Evolutionary conservation across 2,329 filamentous ascomycete species (phyloP), one percentile per base, ranked within the genome.

Genomic region (Aspergillus thermomutatus): DNA sequence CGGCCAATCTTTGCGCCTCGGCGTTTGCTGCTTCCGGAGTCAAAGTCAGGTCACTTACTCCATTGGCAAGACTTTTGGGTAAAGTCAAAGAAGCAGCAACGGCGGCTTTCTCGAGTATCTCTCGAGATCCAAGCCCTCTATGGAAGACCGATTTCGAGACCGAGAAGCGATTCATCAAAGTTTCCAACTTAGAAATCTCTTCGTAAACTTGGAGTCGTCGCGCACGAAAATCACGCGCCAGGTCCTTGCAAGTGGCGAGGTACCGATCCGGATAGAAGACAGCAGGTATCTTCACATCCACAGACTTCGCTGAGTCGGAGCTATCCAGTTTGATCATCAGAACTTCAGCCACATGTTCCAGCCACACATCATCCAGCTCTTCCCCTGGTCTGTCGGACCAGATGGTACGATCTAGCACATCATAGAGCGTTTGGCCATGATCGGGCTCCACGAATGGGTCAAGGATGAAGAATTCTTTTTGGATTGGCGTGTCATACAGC

Each of bases 211-310:
- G 65, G 7, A 76, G 65, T 59, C 73, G 70, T 28, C 68, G 69
- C 7, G 61, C 57, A 31, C 81, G 79, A 56, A 85, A 77, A 8
- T 77, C 73, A 46, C 75, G 75, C 17, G 81, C 77, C 9, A 76
- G 65, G 1, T 75, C 74, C 54, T 77, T 75, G 57, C 81, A 83
- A 59, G 77, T 73, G 50, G 81, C 75, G 48, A 86, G 72, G 66
- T 87, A 88, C 48, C 84, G 79, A 69, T 87, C 85, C 4, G 82
- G 77, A 60, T 84, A 85, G 64, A 85, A 79, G 1, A 77, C 74
- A 1, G 78, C 67, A 3, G 84, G 83, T 19, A 86, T 75, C 5
- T 79, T 79, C 46, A 86, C 69, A 27, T 78, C 74, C 25, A 82
- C 66, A 27, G 61, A 65, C 43, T 65, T 68, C 34, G 61, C 71